Evolutionary conservation across 257 asterid species (phyloP).

Genomic region (Asclepias syriaca): DNA sequence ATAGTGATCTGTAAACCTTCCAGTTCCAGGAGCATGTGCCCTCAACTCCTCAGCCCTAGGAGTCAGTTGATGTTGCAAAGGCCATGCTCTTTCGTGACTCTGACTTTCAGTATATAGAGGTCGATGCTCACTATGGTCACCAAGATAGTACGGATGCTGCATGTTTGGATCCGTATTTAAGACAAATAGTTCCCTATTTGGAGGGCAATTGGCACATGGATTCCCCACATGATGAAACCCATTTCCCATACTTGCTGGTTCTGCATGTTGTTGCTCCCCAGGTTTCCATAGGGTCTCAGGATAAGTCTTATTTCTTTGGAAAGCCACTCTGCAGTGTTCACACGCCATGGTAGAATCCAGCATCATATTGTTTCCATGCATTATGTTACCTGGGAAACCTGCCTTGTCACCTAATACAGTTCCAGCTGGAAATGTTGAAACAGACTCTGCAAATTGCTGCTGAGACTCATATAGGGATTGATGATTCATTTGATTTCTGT

Average conservation of each 20-base stretch:
- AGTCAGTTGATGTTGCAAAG: constrained; percentile 51
- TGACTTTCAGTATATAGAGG: constrained; percentile 41
- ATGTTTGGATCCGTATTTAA: constrained; percentile 48
- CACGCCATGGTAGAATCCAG: constrained; percentile 67
- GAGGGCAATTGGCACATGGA: constrained; percentile 68
- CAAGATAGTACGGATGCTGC: constrained; percentile 50
- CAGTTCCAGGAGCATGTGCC: constrained; percentile 44
- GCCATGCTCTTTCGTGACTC: constrained; percentile 68
- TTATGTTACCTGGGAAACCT: constrained; percentile 71
- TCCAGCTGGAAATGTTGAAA: constrained; percentile 48
- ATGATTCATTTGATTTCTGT: constrained; percentile 38
- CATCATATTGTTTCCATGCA: constrained; percentile 43
- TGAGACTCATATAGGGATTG: constrained; percentile 58
- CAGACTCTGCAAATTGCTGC: constrained; percentile 51
- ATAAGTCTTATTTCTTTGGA: constrained; percentile 58
- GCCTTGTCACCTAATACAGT: constrained; percentile 41
- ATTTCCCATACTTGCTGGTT: constrained; percentile 49
- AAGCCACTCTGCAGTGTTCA: constrained; percentile 53
- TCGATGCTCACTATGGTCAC: constrained; percentile 69
- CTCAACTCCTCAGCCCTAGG: constrained; percentile 62
- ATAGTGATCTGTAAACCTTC: constrained; percentile 53
- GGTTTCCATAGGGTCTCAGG: constrained; percentile 57
- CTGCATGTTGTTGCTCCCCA: constrained; percentile 52
- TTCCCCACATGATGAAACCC: constrained; percentile 55
- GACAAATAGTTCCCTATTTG: constrained; percentile 56